Base-by-base conservation (phyloP, 2,329 filamentous ascomycete genomes). In the Botrytis squamosa region DNA sequence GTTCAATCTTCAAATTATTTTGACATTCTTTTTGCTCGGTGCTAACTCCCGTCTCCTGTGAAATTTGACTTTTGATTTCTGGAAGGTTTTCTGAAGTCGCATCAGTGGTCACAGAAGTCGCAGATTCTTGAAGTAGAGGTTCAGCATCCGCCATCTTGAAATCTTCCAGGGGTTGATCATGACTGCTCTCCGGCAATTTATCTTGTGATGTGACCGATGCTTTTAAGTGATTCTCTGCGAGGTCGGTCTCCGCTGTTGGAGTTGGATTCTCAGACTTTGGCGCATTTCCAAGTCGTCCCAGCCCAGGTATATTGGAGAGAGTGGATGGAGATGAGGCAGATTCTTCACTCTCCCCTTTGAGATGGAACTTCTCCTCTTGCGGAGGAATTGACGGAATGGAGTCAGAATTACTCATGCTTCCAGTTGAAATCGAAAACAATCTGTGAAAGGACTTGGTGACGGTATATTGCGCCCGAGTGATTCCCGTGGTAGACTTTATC, bases 261-360 rank as follows among this genome's bases (percentile, higher is more conserved):
- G 49, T 29, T 66, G 72, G 8, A 44, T 12, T 57, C n/a, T 69
- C 66, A 64, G 60, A 25, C 14, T 65, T 67, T 22, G 70, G 65
- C 65, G 73, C 73, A 65, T 66, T 68, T 60, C 70, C 71, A 33
- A 73, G 55, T 66, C 70, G 70, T 36, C 73, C 73, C 20, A 74
- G 59, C 14, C 73, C 73, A 38, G 73, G 73, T 65, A 74, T 74
- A 29, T 65, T 49, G 52, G 33, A 73, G n/a, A 72, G 63, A 16
- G 46, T 40, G 33, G 60, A 29, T 65, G 42, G 20, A 29, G 65
- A 29, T 16, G 49, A 57, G 44, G 38, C 42, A 29, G 60, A 20
- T 49, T 69, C 40, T 40, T 29, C 57, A 33, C 14, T 49, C 14
- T 29, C 40, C 25, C 38, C 33, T 68, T 49, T 33, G 3, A 9